Base-by-base conservation (phyloP, 129 eudicot species). In the Chrysanthemum makinoi region DNA sequence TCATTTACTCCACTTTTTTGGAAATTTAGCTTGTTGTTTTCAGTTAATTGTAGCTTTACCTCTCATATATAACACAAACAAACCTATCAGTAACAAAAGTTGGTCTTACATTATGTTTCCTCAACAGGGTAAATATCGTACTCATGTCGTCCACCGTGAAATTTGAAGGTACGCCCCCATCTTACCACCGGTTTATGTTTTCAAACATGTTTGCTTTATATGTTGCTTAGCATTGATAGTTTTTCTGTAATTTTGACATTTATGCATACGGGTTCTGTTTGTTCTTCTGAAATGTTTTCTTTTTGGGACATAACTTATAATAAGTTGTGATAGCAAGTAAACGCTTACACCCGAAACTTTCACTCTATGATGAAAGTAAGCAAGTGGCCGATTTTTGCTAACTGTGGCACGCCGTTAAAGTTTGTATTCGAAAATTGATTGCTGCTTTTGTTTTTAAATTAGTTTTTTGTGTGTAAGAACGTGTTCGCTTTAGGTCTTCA, bases 81-180 rank as follows among this genome's bases (percentile, higher is more conserved):
- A 58, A 7, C 68, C 65, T 18, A n/a, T 51, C 33, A 35, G 13
- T 70, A 51, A 24, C 68, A 78, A 72, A 70, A 72, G 62, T 78
- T 78, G 72, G 72, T 39, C 26, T 17, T 30, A 57, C 68, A 68
- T 44, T 68, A 71, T 70, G 68, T 53, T 74, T 73, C 51, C 56
- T 18, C 54, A 17, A 73, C 11, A 17, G 59, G 64, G 71, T 50
- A 47, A 53, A 2, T 53, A 52, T 19, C 49, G 7, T 20, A 35
- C 48, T 24, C 26, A 48, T 50, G 49, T 43, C 64, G 35, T 30
- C 18, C 15, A 15, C 58, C 56, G 73, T 66, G 83, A 67, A 79
- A 39, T 24, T 66, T 18, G 28, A 39, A 73, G 83, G 83, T 79
- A 73, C 51, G 79, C 26, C n/a, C 18, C 48, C 18, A 11, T 53